Evolutionary conservation across 2,329 filamentous ascomycete genomes (phyloP).

Genomic region (Sclerotinia minor): DNA sequence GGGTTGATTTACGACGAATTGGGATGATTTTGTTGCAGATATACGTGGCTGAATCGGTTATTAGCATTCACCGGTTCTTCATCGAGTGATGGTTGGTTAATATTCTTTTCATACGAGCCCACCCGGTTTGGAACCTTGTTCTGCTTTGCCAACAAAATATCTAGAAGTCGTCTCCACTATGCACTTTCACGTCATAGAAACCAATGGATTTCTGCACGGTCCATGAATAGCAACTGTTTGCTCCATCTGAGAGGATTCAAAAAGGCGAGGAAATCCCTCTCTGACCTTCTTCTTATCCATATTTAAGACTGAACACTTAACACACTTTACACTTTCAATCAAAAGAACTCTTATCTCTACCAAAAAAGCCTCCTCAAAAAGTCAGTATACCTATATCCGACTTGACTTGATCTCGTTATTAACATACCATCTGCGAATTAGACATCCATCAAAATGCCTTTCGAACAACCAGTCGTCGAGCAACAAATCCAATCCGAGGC

Average conservation of each 20-base stretch:
- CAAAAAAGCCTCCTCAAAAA: background rate
- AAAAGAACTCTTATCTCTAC: background rate
- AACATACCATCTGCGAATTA: background rate
- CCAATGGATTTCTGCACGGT: constrained; percentile 1
- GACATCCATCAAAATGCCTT: constrained; percentile 34
- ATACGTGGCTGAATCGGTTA: constrained; percentile 13
- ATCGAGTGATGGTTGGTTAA: background rate
- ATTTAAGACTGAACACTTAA: background rate
- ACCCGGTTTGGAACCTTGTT: background rate
- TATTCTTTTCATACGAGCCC: background rate
- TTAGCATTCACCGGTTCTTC: constrained; percentile 15
- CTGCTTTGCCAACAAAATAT: constrained; percentile 17
- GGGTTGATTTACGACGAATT: background rate
- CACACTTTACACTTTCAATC: background rate
- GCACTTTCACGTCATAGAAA: constrained; percentile 5
- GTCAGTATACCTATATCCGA: background rate
- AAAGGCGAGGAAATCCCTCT: constrained; percentile 5
- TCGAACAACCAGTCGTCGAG: constrained; percentile 33
- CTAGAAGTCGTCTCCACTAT: constrained; percentile 12
- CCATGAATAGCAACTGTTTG: background rate
- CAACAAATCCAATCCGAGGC: constrained; percentile 38
- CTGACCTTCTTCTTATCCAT: background rate
- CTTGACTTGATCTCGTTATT: no score
- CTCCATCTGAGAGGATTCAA: constrained; percentile 15
- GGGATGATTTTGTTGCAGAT: background rate